A percentile compares a stretch with the other conserved stretches of the same genome.
These are phyloP conservation scores for Quillaja saponaria DNA, from an alignment of 306 rosid genomes.

Conservation along the genomic window DNA sequence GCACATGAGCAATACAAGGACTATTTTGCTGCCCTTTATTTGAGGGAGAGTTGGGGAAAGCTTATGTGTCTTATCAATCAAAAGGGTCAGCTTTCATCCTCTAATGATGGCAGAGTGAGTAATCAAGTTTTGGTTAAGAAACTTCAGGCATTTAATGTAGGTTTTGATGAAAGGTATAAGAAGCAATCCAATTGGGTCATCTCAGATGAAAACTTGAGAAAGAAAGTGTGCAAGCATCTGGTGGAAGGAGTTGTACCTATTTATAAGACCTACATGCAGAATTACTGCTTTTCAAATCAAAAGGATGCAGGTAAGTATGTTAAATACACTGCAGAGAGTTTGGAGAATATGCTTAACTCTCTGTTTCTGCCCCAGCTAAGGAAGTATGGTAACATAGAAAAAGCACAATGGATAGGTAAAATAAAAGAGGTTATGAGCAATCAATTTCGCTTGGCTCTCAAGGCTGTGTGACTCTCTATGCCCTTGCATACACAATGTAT, in stretches of 20 bases:
- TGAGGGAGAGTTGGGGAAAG: conserved; percentile 79
- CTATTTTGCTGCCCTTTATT: conserved; percentile 70
- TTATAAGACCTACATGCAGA: conserved; percentile 53
- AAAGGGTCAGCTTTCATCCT: conserved; percentile 39
- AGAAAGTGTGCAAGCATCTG: conserved; percentile 54
- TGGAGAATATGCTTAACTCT: conserved; percentile 63
- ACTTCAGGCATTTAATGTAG: conserved; percentile 57
- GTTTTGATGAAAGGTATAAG: conserved; percentile 57
- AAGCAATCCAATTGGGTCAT: conserved; percentile 73
- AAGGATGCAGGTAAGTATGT: conserved; percentile 54
- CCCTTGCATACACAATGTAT: neutral
- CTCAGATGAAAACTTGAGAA: conserved; percentile 54
- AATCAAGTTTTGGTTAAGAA: conserved; percentile 43
- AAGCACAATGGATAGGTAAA: conserved; percentile 42
- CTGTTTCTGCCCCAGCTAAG: conserved; percentile 53
- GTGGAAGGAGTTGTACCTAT: conserved; percentile 67
- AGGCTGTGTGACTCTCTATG: conserved; percentile 36
- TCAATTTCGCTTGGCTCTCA: conserved; percentile 49
- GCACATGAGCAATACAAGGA: conserved; percentile 83
- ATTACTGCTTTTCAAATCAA: conserved; percentile 47
- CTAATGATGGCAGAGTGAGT: conserved; percentile 9
- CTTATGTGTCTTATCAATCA: conserved; percentile 44
- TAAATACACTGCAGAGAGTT: conserved; percentile 47
- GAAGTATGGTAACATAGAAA: conserved; percentile 40
- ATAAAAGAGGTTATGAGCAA: conserved; percentile 43